Evolutionary conservation across 1,139 yeast species (phyloP).

Genomic region (Eremothecium gossypii): DNA sequence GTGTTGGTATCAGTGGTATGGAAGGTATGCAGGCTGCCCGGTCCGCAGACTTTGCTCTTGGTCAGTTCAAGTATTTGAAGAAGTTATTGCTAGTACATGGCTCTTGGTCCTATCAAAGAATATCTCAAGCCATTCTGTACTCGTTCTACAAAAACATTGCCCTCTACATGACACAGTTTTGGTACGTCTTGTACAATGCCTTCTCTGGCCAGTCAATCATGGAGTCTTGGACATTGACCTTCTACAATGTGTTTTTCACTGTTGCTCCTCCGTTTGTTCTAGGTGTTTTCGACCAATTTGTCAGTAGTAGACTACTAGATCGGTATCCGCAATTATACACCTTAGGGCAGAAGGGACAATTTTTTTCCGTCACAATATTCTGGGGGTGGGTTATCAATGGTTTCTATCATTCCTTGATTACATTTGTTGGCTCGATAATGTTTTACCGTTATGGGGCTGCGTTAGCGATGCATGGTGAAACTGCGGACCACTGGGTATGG

Average conservation of each 20-base stretch:
- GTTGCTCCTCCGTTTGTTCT: constrained; percentile 92
- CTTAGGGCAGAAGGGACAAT: constrained; percentile 79
- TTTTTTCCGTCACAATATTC: constrained; percentile 83
- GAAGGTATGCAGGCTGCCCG: constrained; percentile 99
- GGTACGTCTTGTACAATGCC: constrained; percentile 90
- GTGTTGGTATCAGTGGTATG: constrained; percentile 97
- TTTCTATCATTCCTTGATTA: constrained; percentile 82
- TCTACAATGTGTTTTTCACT: constrained; percentile 91
- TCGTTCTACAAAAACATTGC: constrained; percentile 95
- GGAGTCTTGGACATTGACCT: constrained; percentile 97
- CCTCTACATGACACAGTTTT: constrained; percentile 93
- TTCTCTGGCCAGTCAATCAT: constrained; percentile 93
- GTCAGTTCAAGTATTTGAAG: constrained; percentile 81
- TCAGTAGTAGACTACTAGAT: constrained; percentile 79
- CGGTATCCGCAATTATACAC: constrained; percentile 89
- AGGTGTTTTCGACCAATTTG: constrained; percentile 95
- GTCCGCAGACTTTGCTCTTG: constrained; percentile 94
- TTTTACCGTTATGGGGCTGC: constrained; percentile 64
- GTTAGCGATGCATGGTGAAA: constrained; percentile 49
- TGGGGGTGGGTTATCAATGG: constrained; percentile 99
- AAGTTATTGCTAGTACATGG: constrained; percentile 90
- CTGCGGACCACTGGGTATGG: constrained; percentile 93
- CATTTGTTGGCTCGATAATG: constrained; percentile 63
- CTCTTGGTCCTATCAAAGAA: constrained; percentile 93
- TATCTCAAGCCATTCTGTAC: constrained; percentile 83